Evolutionary conservation across 768 basidiomycete species (phyloP), one percentile per base, ranked within the genome.

Genomic region (Serendipita sp.): DNA sequence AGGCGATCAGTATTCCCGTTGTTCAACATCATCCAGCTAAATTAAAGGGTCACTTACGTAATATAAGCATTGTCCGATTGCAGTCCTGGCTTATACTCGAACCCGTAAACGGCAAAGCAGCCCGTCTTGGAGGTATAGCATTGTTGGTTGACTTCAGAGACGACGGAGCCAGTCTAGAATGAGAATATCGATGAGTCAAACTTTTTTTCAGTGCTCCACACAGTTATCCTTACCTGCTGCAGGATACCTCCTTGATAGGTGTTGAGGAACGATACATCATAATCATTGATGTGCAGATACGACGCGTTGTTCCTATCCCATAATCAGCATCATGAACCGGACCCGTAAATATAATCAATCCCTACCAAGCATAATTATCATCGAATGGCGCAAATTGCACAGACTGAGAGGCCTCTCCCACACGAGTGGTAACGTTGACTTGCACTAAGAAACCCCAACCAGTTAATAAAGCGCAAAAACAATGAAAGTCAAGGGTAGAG

Each of bases 351-450:
- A n/a, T n/a, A n/a, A n/a, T n/a, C n/a, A n/a, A n/a, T n/a, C n/a
- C n/a, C n/a, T n/a, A n/a, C 86, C 88, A 90, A 30, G 70, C 63
- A 70, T 93, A 94, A 60, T 74, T 74, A 47, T 79, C 78, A 72
- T 93, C 88, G 76, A 90, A 90, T 0, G 91, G 91, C 47, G 78
- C 86, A 85, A 85, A 89, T 32, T 60, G 91, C 3, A 80, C 84
- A 56, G 88, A 91, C 73, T 91, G 89, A 3, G 91, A 93, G 15
- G 93, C 89, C 68, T 83, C 77, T 5, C 83, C 84, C 71, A 75
- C 70, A 70, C 81, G 79, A 2, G 74, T 66, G 65, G 64, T 66
- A 36, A 79, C 69, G 69, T 91, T 77, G 66, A 86, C 76, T 72
- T 92, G 87, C 0, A 90, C 23, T 51, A 13, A 68, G 70, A 18